Evolutionary conservation across 2,329 filamentous ascomycete genomes (phyloP).

Genomic region (Ceratocystis smalleyi): DNA sequence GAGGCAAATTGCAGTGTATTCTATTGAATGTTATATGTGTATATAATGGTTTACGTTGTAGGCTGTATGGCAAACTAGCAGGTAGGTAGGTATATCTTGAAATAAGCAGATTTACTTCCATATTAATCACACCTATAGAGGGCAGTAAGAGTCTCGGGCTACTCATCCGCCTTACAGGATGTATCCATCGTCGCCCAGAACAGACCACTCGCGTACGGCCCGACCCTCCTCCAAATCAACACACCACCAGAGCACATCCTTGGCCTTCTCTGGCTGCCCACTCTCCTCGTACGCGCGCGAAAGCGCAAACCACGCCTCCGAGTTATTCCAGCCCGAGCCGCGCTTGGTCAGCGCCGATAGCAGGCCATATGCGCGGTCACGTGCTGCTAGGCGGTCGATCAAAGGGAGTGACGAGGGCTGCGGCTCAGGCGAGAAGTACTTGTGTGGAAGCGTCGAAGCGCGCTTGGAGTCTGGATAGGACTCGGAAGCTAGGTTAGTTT

Average conservation of each 20-base stretch:
- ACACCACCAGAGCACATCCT: slow-evolving; percentile 93
- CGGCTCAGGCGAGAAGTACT: slow-evolving; percentile 36
- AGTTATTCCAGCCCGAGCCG: slow-evolving; percentile 75
- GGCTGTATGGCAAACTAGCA: background rate
- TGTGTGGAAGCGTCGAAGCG: slow-evolving; percentile 20
- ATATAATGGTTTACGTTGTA: slow-evolving; percentile 5
- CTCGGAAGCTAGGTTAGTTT: slow-evolving; percentile 8
- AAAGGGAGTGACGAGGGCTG: slow-evolving; percentile 49
- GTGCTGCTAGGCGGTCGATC: slow-evolving; percentile 70
- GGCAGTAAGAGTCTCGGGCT: background rate
- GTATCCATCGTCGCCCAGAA: slow-evolving; percentile 51
- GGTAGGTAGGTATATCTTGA: background rate
- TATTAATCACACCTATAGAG: background rate
- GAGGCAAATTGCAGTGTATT: slow-evolving; percentile 4
- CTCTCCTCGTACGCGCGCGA: slow-evolving; percentile 78
- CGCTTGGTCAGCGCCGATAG: slow-evolving; percentile 71
- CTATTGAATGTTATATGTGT: slow-evolving; percentile 2
- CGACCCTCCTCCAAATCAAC: slow-evolving; percentile 81
- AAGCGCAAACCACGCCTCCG: slow-evolving; percentile 84
- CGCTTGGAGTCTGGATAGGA: slow-evolving; percentile 18
- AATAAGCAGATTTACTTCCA: background rate
- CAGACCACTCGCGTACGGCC: slow-evolving; percentile 64
- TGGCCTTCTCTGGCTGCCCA: slow-evolving; percentile 71
- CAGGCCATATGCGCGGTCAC: slow-evolving; percentile 75
- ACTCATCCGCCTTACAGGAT: slow-evolving; percentile 24